These are phyloP conservation scores for Saksenaea oblongispora DNA, from an alignment of 371 early-diverging fungal species.

Conservation along the genomic window DNA sequence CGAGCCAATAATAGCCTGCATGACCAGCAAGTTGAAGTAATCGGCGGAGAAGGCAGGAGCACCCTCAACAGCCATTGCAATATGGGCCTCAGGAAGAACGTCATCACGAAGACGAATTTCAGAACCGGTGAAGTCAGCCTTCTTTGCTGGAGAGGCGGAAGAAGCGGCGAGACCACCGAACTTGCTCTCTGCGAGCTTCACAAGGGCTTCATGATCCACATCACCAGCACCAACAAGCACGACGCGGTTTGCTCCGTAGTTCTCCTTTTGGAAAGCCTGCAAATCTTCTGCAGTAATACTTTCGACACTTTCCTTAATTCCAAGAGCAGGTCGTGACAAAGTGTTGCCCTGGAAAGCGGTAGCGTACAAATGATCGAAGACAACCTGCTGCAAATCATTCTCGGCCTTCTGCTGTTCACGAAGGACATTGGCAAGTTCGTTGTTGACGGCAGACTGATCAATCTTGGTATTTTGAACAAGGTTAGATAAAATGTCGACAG, in stretches of 20 bases:
- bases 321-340: conserved; percentile 89
- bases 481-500: conserved; percentile 89
- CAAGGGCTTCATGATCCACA: conserved; percentile 89
- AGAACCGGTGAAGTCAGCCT: conserved; percentile 83
- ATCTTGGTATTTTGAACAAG: conserved; percentile 87
- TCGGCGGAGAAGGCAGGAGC: conserved; percentile 87
- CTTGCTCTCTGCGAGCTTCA: conserved; percentile 87
- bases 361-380: conserved; percentile 88
- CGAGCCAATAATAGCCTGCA: conserved; percentile 89
- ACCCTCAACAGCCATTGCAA: conserved; percentile 95
- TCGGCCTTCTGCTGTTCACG: conserved; percentile 91
- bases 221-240: conserved; percentile 92
- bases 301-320: conserved; percentile 85
- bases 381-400: conserved; percentile 88
- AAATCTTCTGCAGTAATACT: conserved; percentile 81
- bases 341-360: conserved; percentile 89
- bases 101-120: conserved; percentile 92
- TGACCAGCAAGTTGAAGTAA: conserved; percentile 91
- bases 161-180: conserved; percentile 71
- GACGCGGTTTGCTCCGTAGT: conserved; percentile 93
- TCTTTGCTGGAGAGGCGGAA: conserved; percentile 34
- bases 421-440: conserved; percentile 88
- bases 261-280: conserved; percentile 74
- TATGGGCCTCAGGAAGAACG: conserved; percentile 89
- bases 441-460: conserved; percentile 83